Evolutionary conservation across 2,329 filamentous ascomycete species (phyloP).

Genomic region (Cryphonectria naterciae): DNA sequence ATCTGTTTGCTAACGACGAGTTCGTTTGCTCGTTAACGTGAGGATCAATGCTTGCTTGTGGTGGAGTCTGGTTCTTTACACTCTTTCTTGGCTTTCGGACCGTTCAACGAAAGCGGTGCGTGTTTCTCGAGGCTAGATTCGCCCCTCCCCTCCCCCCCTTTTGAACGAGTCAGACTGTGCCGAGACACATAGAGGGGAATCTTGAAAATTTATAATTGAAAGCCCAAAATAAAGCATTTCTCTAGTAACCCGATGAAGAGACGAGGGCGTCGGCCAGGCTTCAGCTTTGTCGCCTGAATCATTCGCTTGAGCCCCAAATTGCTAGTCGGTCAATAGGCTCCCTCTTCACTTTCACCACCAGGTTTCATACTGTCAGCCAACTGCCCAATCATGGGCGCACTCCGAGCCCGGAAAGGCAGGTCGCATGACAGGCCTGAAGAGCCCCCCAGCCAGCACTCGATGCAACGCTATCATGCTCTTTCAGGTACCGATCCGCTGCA

Average conservation of each 20-base stretch:
- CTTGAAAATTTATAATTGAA: neutral
- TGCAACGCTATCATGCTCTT: slow-evolving; percentile 2
- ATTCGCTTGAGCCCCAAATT: neutral
- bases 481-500: slow-evolving; percentile 8
- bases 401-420: neutral
- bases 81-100: neutral
- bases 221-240: neutral
- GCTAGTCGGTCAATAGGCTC: neutral
- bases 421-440: slow-evolving; percentile 3
- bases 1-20: neutral
- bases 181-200: neutral
- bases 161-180: neutral
- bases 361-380: neutral
- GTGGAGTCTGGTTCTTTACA: neutral
- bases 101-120: neutral
- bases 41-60: neutral
- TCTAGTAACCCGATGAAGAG: neutral
- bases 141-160: too few relatives aligned
- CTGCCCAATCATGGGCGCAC: neutral
- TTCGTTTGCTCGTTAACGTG: neutral
- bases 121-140: neutral
- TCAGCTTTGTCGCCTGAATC: neutral
- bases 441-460: neutral
- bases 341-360: neutral
- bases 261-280: neutral